Base-by-base conservation (phyloP, 108 stramenopile species). In the Cylindrotheca fusiformis region DNA sequence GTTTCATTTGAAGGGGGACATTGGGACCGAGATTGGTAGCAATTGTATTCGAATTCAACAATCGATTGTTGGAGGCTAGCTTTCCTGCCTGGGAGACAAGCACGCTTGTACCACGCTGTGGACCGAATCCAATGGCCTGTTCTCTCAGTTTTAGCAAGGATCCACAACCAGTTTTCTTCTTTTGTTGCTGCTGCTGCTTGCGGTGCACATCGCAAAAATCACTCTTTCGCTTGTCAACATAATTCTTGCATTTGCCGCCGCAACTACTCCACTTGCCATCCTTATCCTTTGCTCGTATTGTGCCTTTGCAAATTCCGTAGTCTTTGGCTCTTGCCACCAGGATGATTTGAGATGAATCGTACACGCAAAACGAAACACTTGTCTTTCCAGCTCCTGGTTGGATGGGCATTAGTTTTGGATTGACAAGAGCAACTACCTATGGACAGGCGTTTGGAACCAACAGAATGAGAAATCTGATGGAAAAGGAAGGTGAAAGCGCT, bases 261-360 rank as follows among this genome's bases (percentile, higher is more conserved):
- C 76, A 55, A 32, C 25, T 50, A 26, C 5, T 55, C 80, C 80
- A 79, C n/a, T 56, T 46, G 60, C 82, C 62, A 32, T 71, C 45
- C 8, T 21, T 1, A 54, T 68, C 63, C 58, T 65, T 72, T 22
- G 64, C 64, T 45, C 70, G 48, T 19, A 63, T 60, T 1, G 52
- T 76, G 1, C 74, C 91, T 58, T 80, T 72, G 60, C 91, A 93
- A 20, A 52, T 54, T 56, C 78, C 91, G 63, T 69, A 87, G 53
- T 93, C 91, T 19, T 72, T 52, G 29, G 86, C 86, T 36, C 65
- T 85, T 20, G 81, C 91, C 24, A 93, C 83, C 2, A 73, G 55
- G 18, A 83, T 45, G 3, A 89, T 36, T 49, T 88, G 88, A 45
- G 59, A 44, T 0, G 60, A 58, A 68, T 86, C 76, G 48, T 69